These are phyloP conservation scores for Ceratocystis ficicola DNA, from an alignment of 2,329 filamentous ascomycete genomes.

Conservation along the genomic window DNA sequence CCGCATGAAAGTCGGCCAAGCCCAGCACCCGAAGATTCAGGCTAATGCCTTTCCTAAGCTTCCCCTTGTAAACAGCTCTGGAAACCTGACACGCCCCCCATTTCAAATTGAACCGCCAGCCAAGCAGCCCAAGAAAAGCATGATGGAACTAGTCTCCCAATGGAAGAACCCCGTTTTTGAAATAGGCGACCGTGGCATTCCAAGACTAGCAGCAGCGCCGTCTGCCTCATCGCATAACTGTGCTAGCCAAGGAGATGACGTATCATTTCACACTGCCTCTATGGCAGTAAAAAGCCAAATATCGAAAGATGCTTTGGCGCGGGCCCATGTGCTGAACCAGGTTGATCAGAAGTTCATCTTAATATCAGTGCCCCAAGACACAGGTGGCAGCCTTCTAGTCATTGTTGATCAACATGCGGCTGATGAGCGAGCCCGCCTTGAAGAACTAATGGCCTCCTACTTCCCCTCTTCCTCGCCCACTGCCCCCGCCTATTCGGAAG, in stretches of 20 bases:
- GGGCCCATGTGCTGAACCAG: constrained; percentile 61
- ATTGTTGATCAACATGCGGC: constrained; percentile 91
- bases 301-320: constrained; percentile 47
- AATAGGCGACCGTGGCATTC: constrained; percentile 36
- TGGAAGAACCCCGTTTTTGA: constrained; percentile 72
- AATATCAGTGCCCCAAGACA: constrained; percentile 33
- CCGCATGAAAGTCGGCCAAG: constrained; percentile 26
- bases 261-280: constrained; percentile 16
- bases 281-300: constrained; percentile 34
- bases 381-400: constrained; percentile 45
- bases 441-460: constrained; percentile 51
- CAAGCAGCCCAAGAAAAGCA: constrained; percentile 37
- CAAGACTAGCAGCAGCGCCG: constrained; percentile 27
- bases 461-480: constrained; percentile 29
- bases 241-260: constrained; percentile 23
- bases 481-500: constrained; percentile 28
- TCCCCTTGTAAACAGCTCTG: constrained; percentile 16
- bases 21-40: constrained; percentile 7
- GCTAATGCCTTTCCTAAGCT: constrained; percentile 12
- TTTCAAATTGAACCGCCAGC: constrained; percentile 17
- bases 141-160: constrained; percentile 45
- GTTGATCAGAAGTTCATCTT: constrained; percentile 87
- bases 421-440: constrained; percentile 74
- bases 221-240: constrained; percentile 25
- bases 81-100: constrained; percentile 21